These are phyloP conservation scores for Piromyces finnis DNA, from an alignment of 192 early-diverging fungal species.

Conservation along the genomic window DNA sequence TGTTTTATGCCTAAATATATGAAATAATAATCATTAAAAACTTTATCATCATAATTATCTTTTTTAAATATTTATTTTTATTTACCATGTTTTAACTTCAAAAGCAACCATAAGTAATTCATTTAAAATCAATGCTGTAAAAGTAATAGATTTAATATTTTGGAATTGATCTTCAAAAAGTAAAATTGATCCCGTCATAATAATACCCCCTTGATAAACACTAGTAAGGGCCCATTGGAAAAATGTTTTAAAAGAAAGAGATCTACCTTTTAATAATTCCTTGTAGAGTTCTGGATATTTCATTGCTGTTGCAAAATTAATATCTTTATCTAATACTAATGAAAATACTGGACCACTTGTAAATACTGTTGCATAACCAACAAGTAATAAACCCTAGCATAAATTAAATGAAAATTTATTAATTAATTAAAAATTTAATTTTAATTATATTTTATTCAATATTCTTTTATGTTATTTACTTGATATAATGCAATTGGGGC, in stretches of 20 bases:
- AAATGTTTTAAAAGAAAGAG: conserved; percentile 82
- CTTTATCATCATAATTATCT: no score
- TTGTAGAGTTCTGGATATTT: conserved; percentile 87
- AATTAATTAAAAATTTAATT: no score
- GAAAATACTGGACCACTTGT: conserved; percentile 96
- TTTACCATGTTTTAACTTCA: conserved; percentile 78
- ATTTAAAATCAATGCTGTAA: conserved; percentile 84
- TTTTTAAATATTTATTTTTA: no score
- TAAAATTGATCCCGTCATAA: conserved; percentile 87
- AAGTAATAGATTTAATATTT: conserved; percentile 85
- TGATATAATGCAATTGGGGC: conserved; percentile 92
- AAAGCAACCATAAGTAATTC: conserved; percentile 91
- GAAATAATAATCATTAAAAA: no score
- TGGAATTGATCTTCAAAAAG: conserved; percentile 92
- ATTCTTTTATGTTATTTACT: background rate
- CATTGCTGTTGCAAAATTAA: conserved; percentile 73
- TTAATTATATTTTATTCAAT: no score
- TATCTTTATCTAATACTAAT: conserved; percentile 77
- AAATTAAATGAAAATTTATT: background rate
- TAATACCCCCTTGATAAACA: conserved; percentile 85
- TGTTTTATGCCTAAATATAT: conserved; percentile 39
- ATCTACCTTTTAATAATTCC: conserved; percentile 79
- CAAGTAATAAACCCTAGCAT: conserved; percentile 44
- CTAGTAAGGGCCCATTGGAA: conserved; percentile 86
- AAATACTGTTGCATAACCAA: conserved; percentile 89